A percentile compares a stretch with the other conserved stretches of the same genome.
Evolutionary conservation across 2,329 filamentous ascomycete genomes (phyloP).

Genomic region (Neurospora sp.): DNA sequence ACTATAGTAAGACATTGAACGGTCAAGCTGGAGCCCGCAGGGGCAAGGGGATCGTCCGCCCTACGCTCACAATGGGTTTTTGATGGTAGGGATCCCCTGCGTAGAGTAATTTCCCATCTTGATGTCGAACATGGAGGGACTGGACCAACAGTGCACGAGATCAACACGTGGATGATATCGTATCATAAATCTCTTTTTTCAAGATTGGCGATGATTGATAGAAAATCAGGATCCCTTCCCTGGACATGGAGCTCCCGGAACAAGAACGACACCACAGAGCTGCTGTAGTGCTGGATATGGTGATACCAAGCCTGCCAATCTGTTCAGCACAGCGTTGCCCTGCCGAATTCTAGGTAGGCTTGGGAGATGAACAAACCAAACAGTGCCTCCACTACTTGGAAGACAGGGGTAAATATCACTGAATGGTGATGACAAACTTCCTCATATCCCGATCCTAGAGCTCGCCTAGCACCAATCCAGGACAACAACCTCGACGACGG

Average conservation of each 20-base stretch:
- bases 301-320: neutral
- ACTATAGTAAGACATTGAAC: neutral
- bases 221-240: neutral
- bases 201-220: neutral
- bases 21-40: neutral
- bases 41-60: neutral
- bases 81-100: neutral
- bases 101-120: neutral
- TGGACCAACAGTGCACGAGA: neutral
- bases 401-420: neutral
- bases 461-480: neutral
- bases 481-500: neutral
- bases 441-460: neutral
- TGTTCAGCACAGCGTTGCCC: neutral
- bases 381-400: neutral
- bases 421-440: neutral
- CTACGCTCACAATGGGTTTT: neutral
- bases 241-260: neutral
- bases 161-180: neutral
- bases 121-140: neutral
- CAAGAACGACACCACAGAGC: neutral
- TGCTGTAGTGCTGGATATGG: neutral
- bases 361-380: neutral
- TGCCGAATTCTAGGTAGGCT: neutral
- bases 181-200: neutral